These are phyloP conservation scores for Aspergillus melleus DNA, from an alignment of 2,329 filamentous ascomycete species.

Conservation along the genomic window DNA sequence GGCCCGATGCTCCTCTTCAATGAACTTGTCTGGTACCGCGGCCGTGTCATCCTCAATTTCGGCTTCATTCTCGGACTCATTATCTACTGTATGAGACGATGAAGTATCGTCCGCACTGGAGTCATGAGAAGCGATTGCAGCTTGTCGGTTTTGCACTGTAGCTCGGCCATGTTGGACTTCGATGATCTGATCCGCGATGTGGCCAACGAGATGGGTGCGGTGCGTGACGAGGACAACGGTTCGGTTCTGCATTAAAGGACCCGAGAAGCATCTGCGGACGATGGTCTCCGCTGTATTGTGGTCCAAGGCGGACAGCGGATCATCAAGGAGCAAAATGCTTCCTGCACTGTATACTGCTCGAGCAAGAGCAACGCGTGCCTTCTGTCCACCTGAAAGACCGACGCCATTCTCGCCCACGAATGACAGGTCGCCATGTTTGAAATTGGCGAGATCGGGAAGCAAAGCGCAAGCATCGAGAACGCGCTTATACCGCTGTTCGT, in stretches of 20 bases:
- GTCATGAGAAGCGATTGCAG: slow-evolving; percentile 45
- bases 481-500: slow-evolving; percentile 67
- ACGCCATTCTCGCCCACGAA: slow-evolving; percentile 63
- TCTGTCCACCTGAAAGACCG: slow-evolving; percentile 62
- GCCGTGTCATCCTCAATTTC: slow-evolving; percentile 47
- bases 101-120: slow-evolving; percentile 25
- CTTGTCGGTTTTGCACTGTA: slow-evolving; percentile 49
- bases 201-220: slow-evolving; percentile 68
- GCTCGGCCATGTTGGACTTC: slow-evolving; percentile 65
- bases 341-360: slow-evolving; percentile 60
- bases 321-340: slow-evolving; percentile 57
- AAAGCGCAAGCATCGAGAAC: slow-evolving; percentile 67
- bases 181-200: slow-evolving; percentile 72
- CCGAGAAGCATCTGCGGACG: slow-evolving; percentile 57
- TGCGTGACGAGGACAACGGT: slow-evolving; percentile 64
- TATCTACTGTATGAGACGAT: slow-evolving; percentile 12
- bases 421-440: slow-evolving; percentile 64
- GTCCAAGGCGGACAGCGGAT: slow-evolving; percentile 61
- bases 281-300: slow-evolving; percentile 65
- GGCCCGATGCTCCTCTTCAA: slow-evolving; percentile 73
- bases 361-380: slow-evolving; percentile 61
- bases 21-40: slow-evolving; percentile 70
- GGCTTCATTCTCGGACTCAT: slow-evolving; percentile 26
- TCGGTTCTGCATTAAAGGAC: slow-evolving; percentile 54
- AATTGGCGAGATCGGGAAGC: slow-evolving; percentile 60